phyloP scores from a whole-genome alignment of 2,329 filamentous ascomycete genomes.

The Cytospora schulzeri region DNA sequence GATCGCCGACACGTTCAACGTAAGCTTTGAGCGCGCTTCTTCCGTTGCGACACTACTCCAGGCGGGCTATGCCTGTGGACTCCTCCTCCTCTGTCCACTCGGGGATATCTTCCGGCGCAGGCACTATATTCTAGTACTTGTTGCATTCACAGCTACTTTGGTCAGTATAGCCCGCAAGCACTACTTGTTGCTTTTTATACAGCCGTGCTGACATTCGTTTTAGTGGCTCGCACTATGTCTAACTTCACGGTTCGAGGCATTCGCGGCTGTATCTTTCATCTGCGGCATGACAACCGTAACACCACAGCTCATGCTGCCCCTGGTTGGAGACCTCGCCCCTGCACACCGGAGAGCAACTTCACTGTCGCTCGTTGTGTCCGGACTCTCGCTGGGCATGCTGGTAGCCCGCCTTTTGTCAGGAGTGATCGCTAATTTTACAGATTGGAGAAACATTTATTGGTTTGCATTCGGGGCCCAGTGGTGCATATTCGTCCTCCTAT shows the following conservation, averaged over 20 bases:
- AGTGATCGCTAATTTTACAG: constrained; percentile 71
- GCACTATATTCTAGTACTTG: constrained; percentile 68
- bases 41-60: constrained; percentile 76
- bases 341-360: constrained; percentile 67
- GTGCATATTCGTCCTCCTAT: constrained; percentile 65
- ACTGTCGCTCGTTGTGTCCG: constrained; percentile 74
- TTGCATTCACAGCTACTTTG: constrained; percentile 68
- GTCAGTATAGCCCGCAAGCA: constrained; percentile 44
- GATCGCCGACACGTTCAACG: constrained; percentile 69
- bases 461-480: constrained; percentile 72
- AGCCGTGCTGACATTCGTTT: neutral
- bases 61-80: constrained; percentile 73
- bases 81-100: constrained; percentile 75
- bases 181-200: neutral
- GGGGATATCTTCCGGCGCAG: constrained; percentile 71
- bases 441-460: constrained; percentile 81
- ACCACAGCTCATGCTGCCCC: constrained; percentile 76
- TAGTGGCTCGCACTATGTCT: constrained; percentile 72
- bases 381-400: constrained; percentile 74
- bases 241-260: constrained; percentile 64
- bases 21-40: constrained; percentile 68
- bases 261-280: constrained; percentile 72
- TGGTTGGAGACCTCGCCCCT: constrained; percentile 78
- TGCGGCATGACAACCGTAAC: constrained; percentile 79
- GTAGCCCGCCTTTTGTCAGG: constrained; percentile 76